A percentile compares a stretch with the other conserved stretches of the same genome.
Evolutionary conservation across 495 filamentous ascomycete species (phyloP).

Genomic region (Amniculicola lignicola): DNA sequence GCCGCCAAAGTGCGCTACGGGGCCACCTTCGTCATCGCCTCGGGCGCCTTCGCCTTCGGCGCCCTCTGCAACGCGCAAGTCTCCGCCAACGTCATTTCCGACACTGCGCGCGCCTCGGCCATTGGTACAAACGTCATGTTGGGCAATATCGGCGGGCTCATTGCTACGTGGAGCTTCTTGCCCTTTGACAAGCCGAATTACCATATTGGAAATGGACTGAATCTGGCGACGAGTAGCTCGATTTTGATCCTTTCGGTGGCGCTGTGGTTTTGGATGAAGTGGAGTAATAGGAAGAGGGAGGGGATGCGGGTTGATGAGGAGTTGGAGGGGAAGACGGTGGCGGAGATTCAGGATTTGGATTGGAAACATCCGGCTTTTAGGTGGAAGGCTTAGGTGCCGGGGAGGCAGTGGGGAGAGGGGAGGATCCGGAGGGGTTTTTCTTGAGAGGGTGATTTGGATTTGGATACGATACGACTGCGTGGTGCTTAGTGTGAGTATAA

Average conservation of each 20-base stretch:
- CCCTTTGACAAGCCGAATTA: constrained; percentile 64
- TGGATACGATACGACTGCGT: no score
- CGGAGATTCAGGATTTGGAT: constrained; percentile 64
- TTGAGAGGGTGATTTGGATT: no score
- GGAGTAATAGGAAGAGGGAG: constrained; percentile 60
- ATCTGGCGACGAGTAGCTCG: constrained; percentile 58
- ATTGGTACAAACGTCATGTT: constrained; percentile 69
- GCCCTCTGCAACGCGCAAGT: constrained; percentile 64
- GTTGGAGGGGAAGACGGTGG: constrained; percentile 52
- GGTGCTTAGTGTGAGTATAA: no score
- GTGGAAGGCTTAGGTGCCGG: no score
- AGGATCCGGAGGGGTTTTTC: no score
- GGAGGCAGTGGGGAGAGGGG: no score
- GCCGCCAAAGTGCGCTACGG: constrained; percentile 59
- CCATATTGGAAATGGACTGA: constrained; percentile 69
- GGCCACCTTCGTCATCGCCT: constrained; percentile 67
- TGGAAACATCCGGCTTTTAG: constrained; percentile 71
- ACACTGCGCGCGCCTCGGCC: constrained; percentile 62
- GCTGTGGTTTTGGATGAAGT: constrained; percentile 59
- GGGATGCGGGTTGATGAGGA: constrained; percentile 45
- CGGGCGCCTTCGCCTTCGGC: constrained; percentile 55
- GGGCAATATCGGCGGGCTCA: constrained; percentile 67
- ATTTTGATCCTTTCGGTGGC: constrained; percentile 50
- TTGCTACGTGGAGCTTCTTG: constrained; percentile 69
- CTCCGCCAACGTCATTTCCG: constrained; percentile 66